These are phyloP conservation scores for Aspergillus piperis DNA, from an alignment of 2,329 filamentous ascomycete species.

Conservation along the genomic window DNA sequence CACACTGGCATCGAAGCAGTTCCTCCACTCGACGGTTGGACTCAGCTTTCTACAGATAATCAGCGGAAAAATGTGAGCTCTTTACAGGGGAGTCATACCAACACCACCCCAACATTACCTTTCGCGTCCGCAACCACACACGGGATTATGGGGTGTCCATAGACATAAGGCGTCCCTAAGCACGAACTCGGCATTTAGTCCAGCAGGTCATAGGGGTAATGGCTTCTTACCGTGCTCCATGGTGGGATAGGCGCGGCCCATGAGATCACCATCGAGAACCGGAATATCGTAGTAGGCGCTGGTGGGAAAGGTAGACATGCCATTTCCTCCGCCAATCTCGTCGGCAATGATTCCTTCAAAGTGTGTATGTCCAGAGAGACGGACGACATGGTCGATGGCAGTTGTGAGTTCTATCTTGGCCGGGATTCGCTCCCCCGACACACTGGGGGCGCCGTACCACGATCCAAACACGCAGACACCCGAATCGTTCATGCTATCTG, in stretches of 20 bases:
- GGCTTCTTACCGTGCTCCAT: constrained; percentile 13
- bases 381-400: not conserved
- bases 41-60: constrained; percentile 18
- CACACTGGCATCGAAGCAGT: constrained; percentile 27
- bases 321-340: constrained; percentile 39
- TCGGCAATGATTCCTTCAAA: not conserved
- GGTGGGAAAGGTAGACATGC: constrained; percentile 32
- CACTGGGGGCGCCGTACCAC: constrained; percentile 44
- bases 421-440: constrained; percentile 18
- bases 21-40: constrained; percentile 27
- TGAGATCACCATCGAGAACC: constrained; percentile 49
- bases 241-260: constrained; percentile 49
- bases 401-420: constrained; percentile 10
- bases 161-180: not conserved
- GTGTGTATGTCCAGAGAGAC: not conserved
- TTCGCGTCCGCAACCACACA: constrained; percentile 44
- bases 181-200: not conserved
- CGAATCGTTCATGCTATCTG: constrained; percentile 38
- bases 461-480: constrained; percentile 47
- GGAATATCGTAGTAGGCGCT: constrained; percentile 39
- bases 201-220: not conserved
- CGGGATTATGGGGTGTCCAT: constrained; percentile 13
- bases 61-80: not conserved
- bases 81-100: constrained; percentile 7
- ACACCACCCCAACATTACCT: constrained; percentile 37